Percentiles rank a stretch among this genome's conserved stretches.
Evolutionary conservation across 2,329 filamentous ascomycete genomes (phyloP).

Genomic region (Fusarium sp.): DNA sequence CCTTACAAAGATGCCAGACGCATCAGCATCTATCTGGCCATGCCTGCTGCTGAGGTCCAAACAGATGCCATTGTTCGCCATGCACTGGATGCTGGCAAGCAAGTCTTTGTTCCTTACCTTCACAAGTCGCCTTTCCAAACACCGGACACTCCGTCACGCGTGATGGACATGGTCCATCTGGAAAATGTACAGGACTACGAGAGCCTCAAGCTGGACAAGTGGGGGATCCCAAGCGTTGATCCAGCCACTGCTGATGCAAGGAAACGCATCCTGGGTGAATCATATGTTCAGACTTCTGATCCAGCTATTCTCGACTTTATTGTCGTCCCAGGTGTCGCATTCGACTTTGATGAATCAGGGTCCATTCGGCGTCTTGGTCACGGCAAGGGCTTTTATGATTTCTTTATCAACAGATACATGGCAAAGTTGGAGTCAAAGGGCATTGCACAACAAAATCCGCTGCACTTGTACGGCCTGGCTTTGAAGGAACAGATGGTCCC

Average conservation of each 20-base stretch:
- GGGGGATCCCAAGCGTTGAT: slow-evolving; percentile 93
- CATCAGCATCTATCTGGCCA: slow-evolving; percentile 91
- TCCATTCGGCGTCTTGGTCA: slow-evolving; percentile 84
- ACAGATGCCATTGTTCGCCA: slow-evolving; percentile 85
- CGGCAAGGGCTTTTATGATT: slow-evolving; percentile 97
- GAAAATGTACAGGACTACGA: slow-evolving; percentile 81
- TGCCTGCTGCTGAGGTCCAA: slow-evolving; percentile 88
- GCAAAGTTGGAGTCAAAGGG: slow-evolving; percentile 57
- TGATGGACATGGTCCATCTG: slow-evolving; percentile 97
- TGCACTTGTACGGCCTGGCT: slow-evolving; percentile 79
- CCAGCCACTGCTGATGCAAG: slow-evolving; percentile 72
- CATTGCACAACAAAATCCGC: slow-evolving; percentile 52
- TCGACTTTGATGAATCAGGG: slow-evolving; percentile 72
- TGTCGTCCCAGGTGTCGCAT: slow-evolving; percentile 92
- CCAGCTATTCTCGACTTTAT: slow-evolving; percentile 79
- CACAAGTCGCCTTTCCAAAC: slow-evolving; percentile 68
- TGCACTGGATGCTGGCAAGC: slow-evolving; percentile 81
- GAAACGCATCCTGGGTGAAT: slow-evolving; percentile 78
- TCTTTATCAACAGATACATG: slow-evolving; percentile 82
- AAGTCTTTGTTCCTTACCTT: slow-evolving; percentile 92
- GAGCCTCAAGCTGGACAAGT: slow-evolving; percentile 79
- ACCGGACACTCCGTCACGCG: slow-evolving; percentile 66
- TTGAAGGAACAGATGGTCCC: slow-evolving; percentile 86
- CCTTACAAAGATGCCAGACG: slow-evolving; percentile 81
- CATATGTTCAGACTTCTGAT: slow-evolving; percentile 59